Evolutionary conservation across 164 flowering plant genomes (phyloP).

Genomic region (Nelumbo lutea): DNA sequence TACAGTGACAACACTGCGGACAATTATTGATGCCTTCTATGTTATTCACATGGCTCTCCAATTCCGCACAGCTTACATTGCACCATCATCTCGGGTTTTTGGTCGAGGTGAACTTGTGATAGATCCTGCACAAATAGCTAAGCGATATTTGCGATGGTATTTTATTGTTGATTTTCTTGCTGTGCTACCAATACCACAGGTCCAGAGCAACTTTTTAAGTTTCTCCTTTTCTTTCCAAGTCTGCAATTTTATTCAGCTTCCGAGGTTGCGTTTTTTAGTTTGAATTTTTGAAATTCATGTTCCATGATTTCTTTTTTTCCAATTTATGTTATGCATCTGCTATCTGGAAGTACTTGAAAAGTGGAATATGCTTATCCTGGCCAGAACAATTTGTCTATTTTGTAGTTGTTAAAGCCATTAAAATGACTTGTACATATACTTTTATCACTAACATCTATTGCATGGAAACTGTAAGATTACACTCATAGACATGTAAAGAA

Average conservation of each 20-base stretch:
- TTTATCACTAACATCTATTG: too few relatives aligned
- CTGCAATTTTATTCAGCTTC: conserved; percentile 1
- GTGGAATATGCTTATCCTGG: too few relatives aligned
- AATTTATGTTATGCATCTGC: too few relatives aligned
- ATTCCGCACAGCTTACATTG: conserved; percentile 94
- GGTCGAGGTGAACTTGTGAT: conserved; percentile 98
- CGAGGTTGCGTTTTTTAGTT: background rate
- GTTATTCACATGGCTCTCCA: conserved; percentile 85
- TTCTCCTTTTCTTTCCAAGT: background rate
- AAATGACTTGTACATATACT: too few relatives aligned
- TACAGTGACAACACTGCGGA: conserved; percentile 60
- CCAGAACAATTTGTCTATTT: too few relatives aligned
- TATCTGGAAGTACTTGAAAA: too few relatives aligned
- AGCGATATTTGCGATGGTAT: conserved; percentile 59
- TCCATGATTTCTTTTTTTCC: too few relatives aligned
- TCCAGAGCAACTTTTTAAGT: conserved; percentile 11
- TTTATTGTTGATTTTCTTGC: conserved; percentile 86
- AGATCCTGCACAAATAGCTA: conserved; percentile 84
- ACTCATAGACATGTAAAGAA: too few relatives aligned
- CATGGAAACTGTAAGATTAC: too few relatives aligned
- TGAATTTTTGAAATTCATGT: too few relatives aligned
- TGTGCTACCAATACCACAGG: conserved; percentile 95
- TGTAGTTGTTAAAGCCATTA: too few relatives aligned
- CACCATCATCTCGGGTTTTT: conserved; percentile 96
- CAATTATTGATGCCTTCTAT: conserved; percentile 74